Evolutionary conservation across 1,284 basidiomycete species (phyloP), one percentile per base, ranked within the genome.

Genomic region (Leccinum fallax): DNA sequence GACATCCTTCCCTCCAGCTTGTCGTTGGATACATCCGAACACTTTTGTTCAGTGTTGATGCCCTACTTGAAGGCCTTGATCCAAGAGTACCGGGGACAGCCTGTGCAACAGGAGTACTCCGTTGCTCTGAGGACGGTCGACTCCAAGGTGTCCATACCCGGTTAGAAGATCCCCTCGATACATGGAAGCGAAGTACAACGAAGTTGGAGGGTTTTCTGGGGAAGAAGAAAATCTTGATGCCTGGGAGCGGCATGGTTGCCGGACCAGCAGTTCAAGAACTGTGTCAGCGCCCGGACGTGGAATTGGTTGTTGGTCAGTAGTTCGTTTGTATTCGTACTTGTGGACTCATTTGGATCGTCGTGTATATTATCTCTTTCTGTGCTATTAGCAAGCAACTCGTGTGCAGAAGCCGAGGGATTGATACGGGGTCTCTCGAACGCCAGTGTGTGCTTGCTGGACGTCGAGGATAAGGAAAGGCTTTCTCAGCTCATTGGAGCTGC

Each of bases 241-340:
- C 97, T 5, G 95, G 95, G 10, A 93, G 90, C 59, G 95, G 95
- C 19, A 95, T 96, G 86, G 95, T 96, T 24, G 93, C 94, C 15
- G 88, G 89, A 3, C 94, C 94, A 11, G 90, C 90, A 8, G 88
- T 94, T 5, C 85, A 91, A 63, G 86, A 92, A 70, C 26, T 26
- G 4, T 26, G 26, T 26, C 26, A 80, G 67, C 76, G 81, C 52
- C 65, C 69, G 0, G 90, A 92, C 65, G 77, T 94, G 0, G 79
- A 86, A 57, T 76, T 96, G 32, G 74, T 90, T 3, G 85, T 95
- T 65, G 93, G 93, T 94, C 63, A 70, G 89, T 83, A 58, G 16
- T 53, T 57, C 54, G 53, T 43, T 43, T 49, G 24, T 57, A 57
- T 61, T 19, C 28, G 46, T 53, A 63, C 55, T 66, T 40, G n/a